phyloP scores from a whole-genome alignment of 768 basidiomycete genomes.

The Psilocybe tampanensis region DNA sequence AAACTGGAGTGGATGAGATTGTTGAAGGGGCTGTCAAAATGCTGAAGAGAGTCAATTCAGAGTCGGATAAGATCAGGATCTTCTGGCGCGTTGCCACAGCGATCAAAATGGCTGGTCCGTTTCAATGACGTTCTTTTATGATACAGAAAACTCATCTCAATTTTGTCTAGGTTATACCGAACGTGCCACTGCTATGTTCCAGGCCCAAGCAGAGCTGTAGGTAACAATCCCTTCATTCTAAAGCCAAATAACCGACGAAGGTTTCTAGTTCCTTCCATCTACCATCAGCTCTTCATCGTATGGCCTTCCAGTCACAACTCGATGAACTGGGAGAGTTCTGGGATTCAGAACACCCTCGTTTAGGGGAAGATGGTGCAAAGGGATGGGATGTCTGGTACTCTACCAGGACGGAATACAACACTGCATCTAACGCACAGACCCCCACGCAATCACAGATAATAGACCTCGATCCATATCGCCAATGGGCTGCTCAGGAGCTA shows the following conservation, averaged over 20 bases:
- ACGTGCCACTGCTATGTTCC: conserved; percentile 75
- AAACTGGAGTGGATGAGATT: conserved; percentile 52
- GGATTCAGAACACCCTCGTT: conserved; percentile 81
- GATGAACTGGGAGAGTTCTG: conserved; percentile 77
- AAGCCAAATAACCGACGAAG: conserved; percentile 1
- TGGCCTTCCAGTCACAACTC: conserved; percentile 51
- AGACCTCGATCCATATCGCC: conserved; percentile 63
- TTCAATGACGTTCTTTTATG: background rate
- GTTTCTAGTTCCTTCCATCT: conserved; percentile 55
- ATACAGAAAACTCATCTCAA: conserved; percentile 4
- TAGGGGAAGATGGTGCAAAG: conserved; percentile 64
- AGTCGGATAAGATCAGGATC: conserved; percentile 57
- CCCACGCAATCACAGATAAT: conserved; percentile 10
- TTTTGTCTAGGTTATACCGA: conserved; percentile 63
- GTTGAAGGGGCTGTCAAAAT: conserved; percentile 53
- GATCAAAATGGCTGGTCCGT: conserved; percentile 66
- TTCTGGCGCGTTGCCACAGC: conserved; percentile 73
- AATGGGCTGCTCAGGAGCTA: conserved; percentile 67
- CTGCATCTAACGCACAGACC: background rate
- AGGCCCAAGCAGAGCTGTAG: conserved; percentile 84
- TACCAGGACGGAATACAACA: conserved; percentile 35
- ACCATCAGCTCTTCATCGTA: conserved; percentile 45
- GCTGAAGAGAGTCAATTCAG: conserved; percentile 41
- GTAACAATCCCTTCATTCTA: conserved; percentile 20
- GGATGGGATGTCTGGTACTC: conserved; percentile 73